phyloP scores from a whole-genome alignment of 805 yeast genomes.

The Sugiyamaella qingdaonensis region DNA sequence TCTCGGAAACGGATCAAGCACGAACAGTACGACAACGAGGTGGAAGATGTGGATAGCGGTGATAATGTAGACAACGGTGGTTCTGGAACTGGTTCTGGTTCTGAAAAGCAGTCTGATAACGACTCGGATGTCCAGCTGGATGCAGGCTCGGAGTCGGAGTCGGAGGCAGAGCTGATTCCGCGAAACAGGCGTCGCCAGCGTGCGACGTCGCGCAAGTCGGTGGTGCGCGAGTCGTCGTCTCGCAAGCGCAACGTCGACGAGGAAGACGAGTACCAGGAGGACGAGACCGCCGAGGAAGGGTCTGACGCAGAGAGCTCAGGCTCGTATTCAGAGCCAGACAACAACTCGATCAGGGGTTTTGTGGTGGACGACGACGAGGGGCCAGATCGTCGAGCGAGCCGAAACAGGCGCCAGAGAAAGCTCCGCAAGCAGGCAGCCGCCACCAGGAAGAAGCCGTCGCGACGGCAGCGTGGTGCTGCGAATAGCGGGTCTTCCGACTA shows the following conservation, averaged over 20 bases:
- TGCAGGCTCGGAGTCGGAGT: neutral
- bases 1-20: neutral
- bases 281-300: neutral
- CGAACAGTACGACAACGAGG: slow-evolving; percentile 1
- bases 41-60: slow-evolving; percentile 4
- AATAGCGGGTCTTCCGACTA: slow-evolving; percentile 9
- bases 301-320: neutral
- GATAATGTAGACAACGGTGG: neutral
- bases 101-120: neutral
- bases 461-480: neutral
- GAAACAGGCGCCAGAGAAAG: neutral
- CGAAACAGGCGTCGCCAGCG: neutral
- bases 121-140: neutral
- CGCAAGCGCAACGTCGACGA: slow-evolving; percentile 3
- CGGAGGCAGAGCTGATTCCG: slow-evolving; percentile 1
- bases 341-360: slow-evolving; percentile 1
- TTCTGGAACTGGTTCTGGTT: neutral
- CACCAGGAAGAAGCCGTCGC: neutral
- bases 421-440: neutral
- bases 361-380: slow-evolving; percentile 13
- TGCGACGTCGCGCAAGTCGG: too few species aligned
- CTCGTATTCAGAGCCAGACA: neutral
- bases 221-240: neutral
- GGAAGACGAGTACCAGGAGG: slow-evolving; percentile 11
- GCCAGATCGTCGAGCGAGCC: neutral